Evolutionary conservation across 352 stramenopile genomes (phyloP), one percentile per base, ranked within the genome.

Genomic region (Phytophthora ramorum): DNA sequence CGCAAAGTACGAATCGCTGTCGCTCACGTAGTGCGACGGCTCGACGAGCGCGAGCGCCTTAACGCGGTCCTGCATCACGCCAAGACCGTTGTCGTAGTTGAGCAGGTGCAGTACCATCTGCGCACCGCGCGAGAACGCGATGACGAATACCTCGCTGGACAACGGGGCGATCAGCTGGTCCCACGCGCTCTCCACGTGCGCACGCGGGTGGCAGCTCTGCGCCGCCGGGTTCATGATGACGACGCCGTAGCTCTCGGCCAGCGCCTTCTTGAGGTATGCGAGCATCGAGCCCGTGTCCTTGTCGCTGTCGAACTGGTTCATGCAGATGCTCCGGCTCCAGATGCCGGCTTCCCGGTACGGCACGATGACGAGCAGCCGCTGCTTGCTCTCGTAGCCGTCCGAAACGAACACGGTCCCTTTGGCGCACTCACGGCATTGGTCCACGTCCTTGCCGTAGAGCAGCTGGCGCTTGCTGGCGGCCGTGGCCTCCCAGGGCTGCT

Each of bases 291-390:
- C 87, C 43, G 73, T 89, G 35, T 87, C 79, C 49, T 89, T 81
- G 47, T 64, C 72, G 43, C 73, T 73, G 46, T 78, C 73, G 22
- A 76, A 73, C 47, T 90, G 79, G 57, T 87, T 79, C 78, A 94
- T 90, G 71, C 80, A 91, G 66, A 96, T 96, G 37, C 84, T 93
- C 26, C 87, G 73, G 43, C 78, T 91, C 87, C 87, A 96, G 49
- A 96, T 90, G n/a, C 87, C 85, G 37, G 87, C 85, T 53, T 96
- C 85, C 38, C 86, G 78, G 54, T 96, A 94, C 16, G 87, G 86
- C 32, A 96, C 83, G 57, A 96, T 96, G 7, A 96, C 84, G 4
- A 96, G 75, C 49, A 96, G 44, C 0, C 87, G 69, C 43, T 79
- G 59, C 69, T 90, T 92, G 35, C 54, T 81, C 32, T 82, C 69